These are phyloP conservation scores for Ophiostoma himal-ulmi DNA, from an alignment of 2,329 filamentous ascomycete species.

Conservation along the genomic window DNA sequence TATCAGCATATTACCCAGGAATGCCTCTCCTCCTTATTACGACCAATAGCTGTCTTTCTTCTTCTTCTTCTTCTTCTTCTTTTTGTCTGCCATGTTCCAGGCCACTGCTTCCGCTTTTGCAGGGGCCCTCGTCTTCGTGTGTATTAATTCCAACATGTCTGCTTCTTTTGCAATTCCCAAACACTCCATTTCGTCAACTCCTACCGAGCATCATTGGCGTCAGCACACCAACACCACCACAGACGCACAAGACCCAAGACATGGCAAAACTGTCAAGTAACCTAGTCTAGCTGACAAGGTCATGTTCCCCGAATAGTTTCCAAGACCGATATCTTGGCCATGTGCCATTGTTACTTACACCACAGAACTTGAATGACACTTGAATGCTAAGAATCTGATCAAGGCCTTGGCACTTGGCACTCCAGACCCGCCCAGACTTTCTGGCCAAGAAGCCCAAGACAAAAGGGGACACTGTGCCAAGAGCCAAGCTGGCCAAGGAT, in stretches of 20 bases:
- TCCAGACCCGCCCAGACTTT: not conserved
- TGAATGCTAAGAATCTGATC: slow-evolving; percentile 6
- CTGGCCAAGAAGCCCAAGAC: not conserved
- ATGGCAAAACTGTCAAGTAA: slow-evolving; percentile 1
- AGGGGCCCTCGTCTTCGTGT: not conserved
- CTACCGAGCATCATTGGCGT: slow-evolving; percentile 11
- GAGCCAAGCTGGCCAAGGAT: slow-evolving; percentile 10
- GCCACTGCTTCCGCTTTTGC: not conserved
- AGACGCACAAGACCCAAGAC: not conserved
- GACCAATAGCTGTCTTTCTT: not conserved
- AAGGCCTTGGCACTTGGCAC: slow-evolving; percentile 1
- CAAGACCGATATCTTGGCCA: not conserved
- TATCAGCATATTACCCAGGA: not conserved
- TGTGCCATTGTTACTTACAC: not conserved
- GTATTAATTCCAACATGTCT: not conserved
- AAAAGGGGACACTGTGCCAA: not conserved
- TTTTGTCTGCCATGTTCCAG: not conserved
- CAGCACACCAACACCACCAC: not conserved
- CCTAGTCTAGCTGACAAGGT: not conserved
- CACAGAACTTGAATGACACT: not conserved
- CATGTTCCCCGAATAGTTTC: not conserved
- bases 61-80: not conserved
- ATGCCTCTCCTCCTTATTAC: not conserved
- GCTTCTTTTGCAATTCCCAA: not conserved
- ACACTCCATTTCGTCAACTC: slow-evolving; percentile 7